phyloP scores from a whole-genome alignment of 768 basidiomycete genomes.

The Rhizopogon vesiculosus region DNA sequence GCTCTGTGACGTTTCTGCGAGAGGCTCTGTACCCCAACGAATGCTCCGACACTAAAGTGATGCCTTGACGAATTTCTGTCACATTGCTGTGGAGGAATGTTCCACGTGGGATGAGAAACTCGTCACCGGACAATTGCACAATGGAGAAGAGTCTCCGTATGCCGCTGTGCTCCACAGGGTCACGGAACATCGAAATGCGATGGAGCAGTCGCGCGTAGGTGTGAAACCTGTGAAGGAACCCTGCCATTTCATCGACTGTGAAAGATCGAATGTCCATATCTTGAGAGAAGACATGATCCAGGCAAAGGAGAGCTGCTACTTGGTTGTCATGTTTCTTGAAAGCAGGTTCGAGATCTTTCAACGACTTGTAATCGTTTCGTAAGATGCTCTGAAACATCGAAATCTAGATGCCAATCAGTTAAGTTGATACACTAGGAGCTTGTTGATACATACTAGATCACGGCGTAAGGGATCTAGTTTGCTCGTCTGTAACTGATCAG shows the following conservation, averaged over 20 bases:
- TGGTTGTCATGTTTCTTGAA: constrained; percentile 25
- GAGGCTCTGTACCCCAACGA: constrained; percentile 5
- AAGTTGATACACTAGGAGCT: constrained; percentile 14
- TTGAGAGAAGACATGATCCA: constrained; percentile 36
- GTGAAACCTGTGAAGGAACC: constrained; percentile 29
- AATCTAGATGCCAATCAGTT: constrained; percentile 9
- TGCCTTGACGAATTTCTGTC: neutral
- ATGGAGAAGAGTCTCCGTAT: constrained; percentile 34
- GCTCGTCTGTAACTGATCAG: constrained; percentile 8
- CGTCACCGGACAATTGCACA: constrained; percentile 19
- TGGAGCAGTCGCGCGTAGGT: constrained; percentile 30
- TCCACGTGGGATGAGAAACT: neutral
- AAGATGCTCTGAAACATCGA: constrained; percentile 33
- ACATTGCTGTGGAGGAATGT: neutral
- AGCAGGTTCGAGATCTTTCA: constrained; percentile 25
- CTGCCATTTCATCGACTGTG: constrained; percentile 20
- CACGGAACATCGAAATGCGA: constrained; percentile 18
- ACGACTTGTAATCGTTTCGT: constrained; percentile 13
- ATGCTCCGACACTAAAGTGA: neutral
- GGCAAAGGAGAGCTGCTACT: constrained; percentile 36
- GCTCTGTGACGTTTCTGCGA: constrained; percentile 13
- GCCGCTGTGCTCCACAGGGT: constrained; percentile 18
- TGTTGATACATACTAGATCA: constrained; percentile 9
- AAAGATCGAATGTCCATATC: constrained; percentile 21
- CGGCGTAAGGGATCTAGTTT: constrained; percentile 2